Conservation (phyloP, 768 basidiomycete species). For the Hygrophoropsis aurantiaca region DNA sequence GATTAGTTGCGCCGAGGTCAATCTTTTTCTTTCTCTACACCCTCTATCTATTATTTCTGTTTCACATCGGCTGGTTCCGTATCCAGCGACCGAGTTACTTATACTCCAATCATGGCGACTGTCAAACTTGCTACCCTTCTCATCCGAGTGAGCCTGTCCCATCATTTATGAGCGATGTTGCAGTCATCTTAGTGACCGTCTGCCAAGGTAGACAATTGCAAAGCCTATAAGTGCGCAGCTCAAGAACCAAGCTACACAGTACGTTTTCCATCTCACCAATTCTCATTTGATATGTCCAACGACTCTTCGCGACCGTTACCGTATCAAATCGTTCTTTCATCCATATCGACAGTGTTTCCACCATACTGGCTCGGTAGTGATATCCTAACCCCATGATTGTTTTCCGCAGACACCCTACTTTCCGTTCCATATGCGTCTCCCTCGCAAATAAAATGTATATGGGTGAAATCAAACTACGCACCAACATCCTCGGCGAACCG, state of each 20-base stretch:
- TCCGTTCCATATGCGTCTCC: slow-evolving; percentile 66
- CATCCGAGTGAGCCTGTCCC: slow-evolving; percentile 56
- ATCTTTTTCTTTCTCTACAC: too few species aligned
- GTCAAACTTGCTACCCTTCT: slow-evolving; percentile 73
- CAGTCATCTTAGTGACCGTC: slow-evolving; percentile 1
- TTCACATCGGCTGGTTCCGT: too few species aligned
- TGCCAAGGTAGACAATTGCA: slow-evolving; percentile 66
- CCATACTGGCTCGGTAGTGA: background rate
- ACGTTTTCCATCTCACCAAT: slow-evolving; percentile 21
- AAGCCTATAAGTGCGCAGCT: slow-evolving; percentile 75
- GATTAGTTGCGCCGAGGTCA: too few species aligned
- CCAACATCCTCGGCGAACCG: slow-evolving; percentile 75
- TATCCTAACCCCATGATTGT: background rate
- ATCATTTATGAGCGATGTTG: background rate
- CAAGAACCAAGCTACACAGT: slow-evolving; percentile 75
- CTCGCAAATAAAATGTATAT: slow-evolving; percentile 80
- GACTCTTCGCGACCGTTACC: too few species aligned
- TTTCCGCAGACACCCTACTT: slow-evolving; percentile 60
- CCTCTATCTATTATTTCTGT: too few species aligned
- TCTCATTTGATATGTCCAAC: too few species aligned
- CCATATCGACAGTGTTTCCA: too few species aligned
- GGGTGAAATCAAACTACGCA: slow-evolving; percentile 68
- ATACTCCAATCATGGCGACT: slow-evolving; percentile 68
- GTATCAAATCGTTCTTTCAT: too few species aligned
- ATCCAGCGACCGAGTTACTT: too few species aligned